These are phyloP conservation scores for Ophiocordyceps robertsii DNA, from an alignment of 2,329 filamentous ascomycete genomes.

Conservation along the genomic window DNA sequence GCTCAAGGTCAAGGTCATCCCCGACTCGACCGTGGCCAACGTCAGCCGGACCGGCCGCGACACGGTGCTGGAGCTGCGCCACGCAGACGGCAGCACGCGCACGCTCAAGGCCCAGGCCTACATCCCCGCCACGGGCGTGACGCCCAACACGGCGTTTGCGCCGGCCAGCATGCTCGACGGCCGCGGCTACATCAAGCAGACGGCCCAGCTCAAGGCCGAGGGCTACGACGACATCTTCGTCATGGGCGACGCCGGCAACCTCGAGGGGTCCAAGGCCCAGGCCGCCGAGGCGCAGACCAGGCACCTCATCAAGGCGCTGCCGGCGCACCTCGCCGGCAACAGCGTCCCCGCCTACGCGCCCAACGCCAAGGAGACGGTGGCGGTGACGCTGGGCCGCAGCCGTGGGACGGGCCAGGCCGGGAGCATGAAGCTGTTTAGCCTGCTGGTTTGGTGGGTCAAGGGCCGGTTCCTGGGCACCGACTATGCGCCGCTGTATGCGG, in stretches of 20 bases:
- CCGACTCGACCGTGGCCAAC: constrained; percentile 22
- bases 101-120: constrained; percentile 29
- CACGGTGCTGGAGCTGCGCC: constrained; percentile 20
- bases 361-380: constrained; percentile 17
- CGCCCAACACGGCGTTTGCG: constrained; percentile 30
- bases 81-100: constrained; percentile 17
- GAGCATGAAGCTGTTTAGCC: constrained; percentile 21
- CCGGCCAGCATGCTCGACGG: constrained; percentile 22
- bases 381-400: constrained; percentile 24
- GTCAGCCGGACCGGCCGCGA: constrained; percentile 11
- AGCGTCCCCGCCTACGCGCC: constrained; percentile 16
- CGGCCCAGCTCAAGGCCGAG: constrained; percentile 19
- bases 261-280: constrained; percentile 20
- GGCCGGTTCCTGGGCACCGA: constrained; percentile 23
- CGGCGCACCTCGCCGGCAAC: constrained; percentile 16
- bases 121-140: constrained; percentile 31
- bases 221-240: constrained; percentile 28
- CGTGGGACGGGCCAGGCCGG: constrained; percentile 24
- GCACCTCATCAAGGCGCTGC: constrained; percentile 21
- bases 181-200: constrained; percentile 22
- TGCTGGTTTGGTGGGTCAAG: constrained; percentile 25
- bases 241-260: constrained; percentile 27
- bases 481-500: constrained; percentile 14
- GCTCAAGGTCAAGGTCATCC: constrained; percentile 28
- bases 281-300: constrained; percentile 18